Conservation (phyloP, 371 early-diverging fungal species). For the Nematocida sp. region DNA sequence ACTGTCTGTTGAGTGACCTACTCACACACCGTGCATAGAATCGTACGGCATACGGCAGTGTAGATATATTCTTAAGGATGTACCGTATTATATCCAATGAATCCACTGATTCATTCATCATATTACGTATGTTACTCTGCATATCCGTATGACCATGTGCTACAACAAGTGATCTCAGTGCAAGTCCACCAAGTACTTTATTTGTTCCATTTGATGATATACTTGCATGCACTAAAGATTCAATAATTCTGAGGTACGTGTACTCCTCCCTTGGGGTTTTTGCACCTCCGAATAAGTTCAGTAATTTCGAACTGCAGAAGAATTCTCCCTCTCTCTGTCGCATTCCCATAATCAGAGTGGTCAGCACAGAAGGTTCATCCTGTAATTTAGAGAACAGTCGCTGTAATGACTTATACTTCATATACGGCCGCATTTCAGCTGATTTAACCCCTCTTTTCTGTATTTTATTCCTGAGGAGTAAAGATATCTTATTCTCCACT, state of each 20-base stretch:
- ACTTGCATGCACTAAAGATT: slow-evolving; percentile 70
- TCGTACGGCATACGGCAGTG: slow-evolving; percentile 35
- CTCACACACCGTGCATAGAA: slow-evolving; percentile 41
- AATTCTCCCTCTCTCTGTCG: slow-evolving; percentile 73
- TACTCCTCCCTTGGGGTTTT: slow-evolving; percentile 92
- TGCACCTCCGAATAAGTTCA: slow-evolving; percentile 89
- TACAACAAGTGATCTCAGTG: neutral
- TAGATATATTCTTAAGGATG: neutral
- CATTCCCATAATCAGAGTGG: slow-evolving; percentile 76
- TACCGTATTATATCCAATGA: neutral
- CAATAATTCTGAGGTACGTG: slow-evolving; percentile 83
- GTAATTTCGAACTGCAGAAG: slow-evolving; percentile 80
- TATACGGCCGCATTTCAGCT: slow-evolving; percentile 66
- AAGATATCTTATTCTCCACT: slow-evolving; percentile 87
- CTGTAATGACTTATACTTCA: slow-evolving; percentile 75
- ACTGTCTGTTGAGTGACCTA: neutral
- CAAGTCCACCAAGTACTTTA: neutral
- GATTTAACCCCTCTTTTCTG: slow-evolving; percentile 76
- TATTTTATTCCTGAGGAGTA: slow-evolving; percentile 89
- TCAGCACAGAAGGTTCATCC: slow-evolving; percentile 84
- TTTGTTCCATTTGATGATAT: neutral
- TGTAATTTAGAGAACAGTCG: slow-evolving; percentile 89
- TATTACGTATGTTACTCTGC: neutral
- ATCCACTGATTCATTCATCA: neutral
- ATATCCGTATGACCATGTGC: neutral